Conservation (phyloP, 257 asterid genomes). For the Scutellaria galericulata region DNA sequence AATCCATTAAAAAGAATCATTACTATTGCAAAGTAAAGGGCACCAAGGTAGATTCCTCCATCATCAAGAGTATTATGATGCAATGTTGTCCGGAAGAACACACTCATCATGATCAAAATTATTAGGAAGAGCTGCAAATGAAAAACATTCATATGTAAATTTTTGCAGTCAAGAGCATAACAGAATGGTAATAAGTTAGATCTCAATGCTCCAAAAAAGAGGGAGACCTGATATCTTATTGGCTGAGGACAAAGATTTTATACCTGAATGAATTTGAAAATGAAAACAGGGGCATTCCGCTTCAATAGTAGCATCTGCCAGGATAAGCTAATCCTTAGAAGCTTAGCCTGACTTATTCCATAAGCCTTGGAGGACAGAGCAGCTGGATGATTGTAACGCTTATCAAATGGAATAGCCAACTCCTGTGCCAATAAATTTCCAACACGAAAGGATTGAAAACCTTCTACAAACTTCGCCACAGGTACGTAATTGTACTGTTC, state of each 20-base stretch:
- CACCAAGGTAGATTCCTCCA: constrained; percentile 85
- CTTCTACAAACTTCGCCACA: constrained; percentile 61
- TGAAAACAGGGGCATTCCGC: constrained; percentile 65
- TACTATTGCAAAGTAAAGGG: constrained; percentile 74
- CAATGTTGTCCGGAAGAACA: constrained; percentile 82
- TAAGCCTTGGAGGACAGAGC: constrained; percentile 58
- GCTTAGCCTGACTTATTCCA: constrained; percentile 56
- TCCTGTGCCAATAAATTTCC: constrained; percentile 57
- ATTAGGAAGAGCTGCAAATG: constrained; percentile 67
- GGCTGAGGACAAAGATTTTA: background rate
- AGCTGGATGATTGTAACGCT: constrained; percentile 57
- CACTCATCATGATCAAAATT: constrained; percentile 74
- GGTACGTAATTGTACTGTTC: constrained; percentile 55
- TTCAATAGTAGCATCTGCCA: constrained; percentile 72
- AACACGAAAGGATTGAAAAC: constrained; percentile 57
- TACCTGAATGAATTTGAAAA: constrained; percentile 75
- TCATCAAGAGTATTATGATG: constrained; percentile 62
- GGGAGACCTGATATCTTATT: background rate
- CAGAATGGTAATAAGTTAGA: constrained; percentile 1
- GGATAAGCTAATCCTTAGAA: constrained; percentile 57
- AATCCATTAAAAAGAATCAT: constrained; percentile 88
- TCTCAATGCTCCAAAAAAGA: constrained; percentile 20
- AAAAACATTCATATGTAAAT: constrained; percentile 17
- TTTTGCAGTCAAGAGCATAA: constrained; percentile 12
- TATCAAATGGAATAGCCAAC: constrained; percentile 58